Evolutionary conservation across 768 basidiomycete genomes (phyloP).

Genomic region (Paxillus ammoniavirescens): DNA sequence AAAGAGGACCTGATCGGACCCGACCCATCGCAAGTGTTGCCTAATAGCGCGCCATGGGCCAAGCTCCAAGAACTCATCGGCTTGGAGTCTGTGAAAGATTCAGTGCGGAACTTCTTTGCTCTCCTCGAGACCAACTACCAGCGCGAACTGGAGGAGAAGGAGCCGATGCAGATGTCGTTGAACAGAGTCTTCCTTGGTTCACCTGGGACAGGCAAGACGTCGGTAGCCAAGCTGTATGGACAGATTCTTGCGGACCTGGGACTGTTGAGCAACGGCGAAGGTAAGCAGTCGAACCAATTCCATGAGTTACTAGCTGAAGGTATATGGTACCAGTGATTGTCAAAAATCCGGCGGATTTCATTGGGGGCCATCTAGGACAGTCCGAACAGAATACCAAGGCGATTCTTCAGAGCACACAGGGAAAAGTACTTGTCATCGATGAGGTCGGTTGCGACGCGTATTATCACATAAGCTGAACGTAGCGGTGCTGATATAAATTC

Average conservation of each 20-base stretch:
- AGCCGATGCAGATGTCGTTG: conserved; percentile 52
- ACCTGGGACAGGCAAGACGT: conserved; percentile 73
- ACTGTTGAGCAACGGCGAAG: no score
- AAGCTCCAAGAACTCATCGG: conserved; percentile 56
- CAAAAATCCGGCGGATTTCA: no score
- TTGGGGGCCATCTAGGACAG: no score
- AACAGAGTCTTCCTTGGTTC: conserved; percentile 68
- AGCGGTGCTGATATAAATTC: background rate
- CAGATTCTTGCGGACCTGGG: no score
- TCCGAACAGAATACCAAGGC: no score
- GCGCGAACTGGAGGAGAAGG: conserved; percentile 55
- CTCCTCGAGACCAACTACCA: conserved; percentile 54
- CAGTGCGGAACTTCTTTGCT: conserved; percentile 48
- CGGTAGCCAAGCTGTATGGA: conserved; percentile 48
- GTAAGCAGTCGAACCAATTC: no score
- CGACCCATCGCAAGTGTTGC: conserved; percentile 50
- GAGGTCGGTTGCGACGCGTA: no score
- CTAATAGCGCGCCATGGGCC: conserved; percentile 48
- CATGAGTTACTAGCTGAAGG: no score
- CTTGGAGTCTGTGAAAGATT: conserved; percentile 54
- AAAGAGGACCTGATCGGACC: conserved; percentile 66
- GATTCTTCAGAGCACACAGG: no score
- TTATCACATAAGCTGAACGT: no score
- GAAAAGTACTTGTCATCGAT: no score
- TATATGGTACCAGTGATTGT: no score